Conservation (phyloP, 1,284 basidiomycete species). For the Ceratobasidium theobromae region DNA sequence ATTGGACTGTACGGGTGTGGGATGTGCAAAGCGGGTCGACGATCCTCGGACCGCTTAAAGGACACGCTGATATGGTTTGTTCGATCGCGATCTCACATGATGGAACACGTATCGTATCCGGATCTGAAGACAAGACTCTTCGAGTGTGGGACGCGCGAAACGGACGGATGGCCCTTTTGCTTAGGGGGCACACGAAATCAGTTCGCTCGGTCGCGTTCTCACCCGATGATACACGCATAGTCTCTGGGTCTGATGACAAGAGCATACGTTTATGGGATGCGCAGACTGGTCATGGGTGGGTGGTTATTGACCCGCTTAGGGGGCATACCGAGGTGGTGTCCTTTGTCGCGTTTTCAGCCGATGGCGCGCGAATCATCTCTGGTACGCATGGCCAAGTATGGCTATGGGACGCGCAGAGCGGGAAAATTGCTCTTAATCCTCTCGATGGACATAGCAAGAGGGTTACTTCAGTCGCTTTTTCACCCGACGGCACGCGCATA, state of each 20-base stretch:
- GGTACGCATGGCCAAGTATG: slow-evolving; percentile 1
- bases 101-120: background rate
- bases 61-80: background rate
- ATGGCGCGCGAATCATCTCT: slow-evolving; percentile 3
- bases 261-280: slow-evolving; percentile 4
- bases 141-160: slow-evolving; percentile 21
- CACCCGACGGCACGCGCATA: slow-evolving; percentile 3
- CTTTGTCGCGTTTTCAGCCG: slow-evolving; percentile 19
- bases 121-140: slow-evolving; percentile 4
- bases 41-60: background rate
- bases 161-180: background rate
- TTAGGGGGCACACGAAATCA: background rate
- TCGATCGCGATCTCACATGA: slow-evolving; percentile 25
- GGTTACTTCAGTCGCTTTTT: slow-evolving; percentile 11
- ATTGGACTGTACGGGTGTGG: background rate
- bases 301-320: background rate
- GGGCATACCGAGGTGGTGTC: background rate
- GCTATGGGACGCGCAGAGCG: slow-evolving; percentile 22
- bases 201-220: background rate
- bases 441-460: slow-evolving; percentile 2
- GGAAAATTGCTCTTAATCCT: background rate
- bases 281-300: background rate
- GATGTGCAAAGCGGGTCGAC: background rate
- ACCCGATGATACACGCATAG: background rate
- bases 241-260: background rate